Base-by-base conservation (phyloP, 2,329 filamentous ascomycete genomes). In the Monascus ruber region DNA sequence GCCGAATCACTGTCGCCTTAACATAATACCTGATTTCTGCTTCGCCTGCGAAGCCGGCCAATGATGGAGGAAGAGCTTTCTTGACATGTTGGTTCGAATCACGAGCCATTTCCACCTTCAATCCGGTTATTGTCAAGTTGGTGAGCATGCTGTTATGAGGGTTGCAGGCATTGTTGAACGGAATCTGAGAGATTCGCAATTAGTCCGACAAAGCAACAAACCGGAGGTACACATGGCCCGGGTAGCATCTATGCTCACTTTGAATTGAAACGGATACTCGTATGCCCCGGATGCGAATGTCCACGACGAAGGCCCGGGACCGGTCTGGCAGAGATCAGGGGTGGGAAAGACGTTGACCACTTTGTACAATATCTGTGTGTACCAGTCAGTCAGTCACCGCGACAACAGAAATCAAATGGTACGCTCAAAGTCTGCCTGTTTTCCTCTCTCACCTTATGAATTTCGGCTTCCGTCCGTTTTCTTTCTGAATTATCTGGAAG, bases 21-120 rank as follows among this genome's bases (percentile, higher is more conserved):
- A 96, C 74, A 58, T 85, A 98, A 64, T 98, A 98, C 49, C 81
- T 76, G 43, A 96, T 88, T 62, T 94, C 87, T 24, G 88, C 89
- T 60, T 88, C 79, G 27, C 81, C 82, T 0, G 85, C 85, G 48
- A 91, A 88, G 3, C 85, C 86, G n/a, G 76, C 84, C 39, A 96
- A 68, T 4, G 87, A 93, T 0, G 91, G 91, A 4, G 91, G 91
- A 7, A 98, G 70, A 0, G 88, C 94, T 50, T 79, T 79, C 55
- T 83, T 91, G 46, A 91, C 77, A 65, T 98, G 91, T 35, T 65
- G 67, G 40, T 60, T 58, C 6, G 55, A 60, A 42, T 68, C 64
- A 37, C 59, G 59, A 24, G 62, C 62, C 46, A 69, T 59, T 42
- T 70, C 66, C 4, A 70, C 53, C 41, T 62, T 64, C 40, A 70